Evolutionary conservation across 208 protist species (phyloP).

Genomic region (Plasmodiophora brassicae): DNA sequence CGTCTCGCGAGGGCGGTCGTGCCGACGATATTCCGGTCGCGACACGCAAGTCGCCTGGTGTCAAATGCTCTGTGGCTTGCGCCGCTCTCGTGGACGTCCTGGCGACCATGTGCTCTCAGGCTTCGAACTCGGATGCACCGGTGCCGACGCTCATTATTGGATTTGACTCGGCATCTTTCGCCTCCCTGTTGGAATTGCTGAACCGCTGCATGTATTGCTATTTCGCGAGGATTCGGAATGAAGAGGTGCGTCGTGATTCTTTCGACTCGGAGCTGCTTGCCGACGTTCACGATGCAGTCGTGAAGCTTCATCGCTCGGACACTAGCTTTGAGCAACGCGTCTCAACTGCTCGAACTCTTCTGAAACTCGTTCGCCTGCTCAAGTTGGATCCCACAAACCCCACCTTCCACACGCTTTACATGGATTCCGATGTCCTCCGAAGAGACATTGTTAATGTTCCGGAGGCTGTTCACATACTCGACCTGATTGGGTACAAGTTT

Average conservation of each 20-base stretch:
- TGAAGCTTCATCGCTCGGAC: no score
- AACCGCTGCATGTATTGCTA: background rate
- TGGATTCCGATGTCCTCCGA: background rate
- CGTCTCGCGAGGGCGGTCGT: background rate
- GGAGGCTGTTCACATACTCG: no score
- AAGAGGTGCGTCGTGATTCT: background rate
- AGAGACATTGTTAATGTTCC: no score
- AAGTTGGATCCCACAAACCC: background rate
- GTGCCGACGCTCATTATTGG: background rate
- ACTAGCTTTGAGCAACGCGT: background rate
- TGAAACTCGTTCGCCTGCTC: background rate
- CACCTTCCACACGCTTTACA: background rate
- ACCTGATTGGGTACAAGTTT: background rate
- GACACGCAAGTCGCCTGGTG: background rate
- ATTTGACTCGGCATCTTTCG: background rate
- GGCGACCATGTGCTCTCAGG: background rate
- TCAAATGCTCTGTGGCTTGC: background rate
- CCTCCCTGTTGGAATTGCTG: background rate
- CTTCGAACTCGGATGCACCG: background rate
- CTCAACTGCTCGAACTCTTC: background rate
- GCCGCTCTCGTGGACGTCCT: background rate
- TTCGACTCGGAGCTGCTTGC: background rate
- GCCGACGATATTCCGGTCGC: background rate
- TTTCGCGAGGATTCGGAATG: background rate
- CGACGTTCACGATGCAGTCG: background rate